Conservation (phyloP, 129 eudicot species). For the Chrysanthemum makinoi region DNA sequence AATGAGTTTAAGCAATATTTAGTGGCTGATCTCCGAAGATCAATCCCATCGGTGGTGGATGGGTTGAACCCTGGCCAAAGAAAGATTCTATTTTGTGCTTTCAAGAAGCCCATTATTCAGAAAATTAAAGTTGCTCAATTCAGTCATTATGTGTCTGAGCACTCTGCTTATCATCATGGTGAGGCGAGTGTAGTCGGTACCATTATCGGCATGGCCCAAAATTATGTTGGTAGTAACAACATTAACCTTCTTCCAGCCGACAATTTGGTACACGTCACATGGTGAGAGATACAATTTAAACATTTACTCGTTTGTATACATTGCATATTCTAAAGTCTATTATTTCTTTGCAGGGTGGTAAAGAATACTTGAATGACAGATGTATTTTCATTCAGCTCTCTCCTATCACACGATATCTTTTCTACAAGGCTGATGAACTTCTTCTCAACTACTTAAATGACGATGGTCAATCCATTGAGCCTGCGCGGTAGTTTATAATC, state of each 20-base stretch:
- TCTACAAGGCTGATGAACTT: constrained; percentile 77
- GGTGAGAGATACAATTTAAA: constrained; percentile 35
- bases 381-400: constrained; percentile 64
- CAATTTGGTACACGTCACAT: constrained; percentile 85
- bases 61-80: constrained; percentile 92
- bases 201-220: constrained; percentile 93
- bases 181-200: constrained; percentile 81
- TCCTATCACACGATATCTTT: constrained; percentile 60
- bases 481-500: constrained; percentile 53
- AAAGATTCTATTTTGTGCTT: constrained; percentile 83
- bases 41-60: constrained; percentile 89
- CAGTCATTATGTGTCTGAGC: constrained; percentile 78
- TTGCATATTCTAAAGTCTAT: background rate
- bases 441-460: constrained; percentile 72
- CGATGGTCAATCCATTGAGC: constrained; percentile 85
- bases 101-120: constrained; percentile 65
- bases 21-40: constrained; percentile 83
- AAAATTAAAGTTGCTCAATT: constrained; percentile 86
- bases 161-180: constrained; percentile 92
- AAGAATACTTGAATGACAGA: constrained; percentile 89
- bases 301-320: background rate
- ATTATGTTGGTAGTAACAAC: constrained; percentile 82
- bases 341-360: constrained; percentile 65
- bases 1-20: constrained; percentile 83
- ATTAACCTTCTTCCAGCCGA: constrained; percentile 72